Evolutionary conservation across 768 basidiomycete genomes (phyloP).

Genomic region (Macrocybe gigantea): DNA sequence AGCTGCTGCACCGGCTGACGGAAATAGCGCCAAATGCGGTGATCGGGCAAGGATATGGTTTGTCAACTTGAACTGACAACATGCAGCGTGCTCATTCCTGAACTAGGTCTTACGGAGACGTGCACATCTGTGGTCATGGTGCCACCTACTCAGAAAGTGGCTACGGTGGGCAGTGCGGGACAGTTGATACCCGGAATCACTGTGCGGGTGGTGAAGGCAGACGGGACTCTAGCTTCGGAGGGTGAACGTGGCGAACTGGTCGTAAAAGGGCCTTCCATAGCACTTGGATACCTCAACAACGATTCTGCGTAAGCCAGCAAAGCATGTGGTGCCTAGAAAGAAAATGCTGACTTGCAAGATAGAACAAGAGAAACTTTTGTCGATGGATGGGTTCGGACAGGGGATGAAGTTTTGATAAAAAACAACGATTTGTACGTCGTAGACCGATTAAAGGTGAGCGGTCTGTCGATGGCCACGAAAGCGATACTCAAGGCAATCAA

Average conservation of each 20-base stretch:
- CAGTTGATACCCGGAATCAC: slow-evolving; percentile 50
- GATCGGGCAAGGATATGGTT: slow-evolving; percentile 66
- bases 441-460: slow-evolving; percentile 64
- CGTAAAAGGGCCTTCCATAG: slow-evolving; percentile 54
- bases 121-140: slow-evolving; percentile 45
- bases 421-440: slow-evolving; percentile 62
- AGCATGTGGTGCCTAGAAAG: slow-evolving; percentile 8
- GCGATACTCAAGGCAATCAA: too few relatives aligned
- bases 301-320: slow-evolving; percentile 45
- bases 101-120: slow-evolving; percentile 59
- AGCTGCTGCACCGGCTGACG: slow-evolving; percentile 40
- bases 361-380: slow-evolving; percentile 64
- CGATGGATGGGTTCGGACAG: slow-evolving; percentile 63
- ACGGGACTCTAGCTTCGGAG: slow-evolving; percentile 49
- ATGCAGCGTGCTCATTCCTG: neutral
- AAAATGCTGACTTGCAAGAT: slow-evolving; percentile 6
- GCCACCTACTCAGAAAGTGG: slow-evolving; percentile 35
- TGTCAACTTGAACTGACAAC: neutral
- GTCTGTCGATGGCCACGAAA: neutral
- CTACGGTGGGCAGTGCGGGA: slow-evolving; percentile 51
- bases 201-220: slow-evolving; percentile 51
- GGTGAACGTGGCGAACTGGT: slow-evolving; percentile 61
- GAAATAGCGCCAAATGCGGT: slow-evolving; percentile 48
- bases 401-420: slow-evolving; percentile 67
- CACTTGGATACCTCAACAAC: slow-evolving; percentile 54